These are phyloP conservation scores for Malus orientalis DNA, from an alignment of 306 rosid genomes.

Conservation along the genomic window DNA sequence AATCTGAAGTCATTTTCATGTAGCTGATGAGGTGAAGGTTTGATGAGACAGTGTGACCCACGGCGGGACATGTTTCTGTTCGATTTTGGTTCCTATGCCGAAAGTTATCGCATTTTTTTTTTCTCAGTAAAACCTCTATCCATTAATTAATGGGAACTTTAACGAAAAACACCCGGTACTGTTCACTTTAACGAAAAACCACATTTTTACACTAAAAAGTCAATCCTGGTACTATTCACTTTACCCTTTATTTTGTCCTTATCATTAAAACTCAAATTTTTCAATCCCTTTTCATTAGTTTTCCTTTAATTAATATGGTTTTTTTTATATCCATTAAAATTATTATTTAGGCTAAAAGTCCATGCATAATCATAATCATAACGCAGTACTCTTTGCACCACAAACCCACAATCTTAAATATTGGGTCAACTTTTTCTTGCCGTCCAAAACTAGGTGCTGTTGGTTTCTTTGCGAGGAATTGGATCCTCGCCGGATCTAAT, in stretches of 20 bases:
- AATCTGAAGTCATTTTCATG: constrained; percentile 30
- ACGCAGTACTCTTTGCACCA: background rate
- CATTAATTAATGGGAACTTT: background rate
- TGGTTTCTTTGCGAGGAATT: background rate
- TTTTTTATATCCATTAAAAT: background rate
- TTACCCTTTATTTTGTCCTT: too few species aligned
- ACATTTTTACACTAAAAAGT: too few species aligned
- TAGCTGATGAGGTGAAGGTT: background rate
- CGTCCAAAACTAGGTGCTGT: background rate
- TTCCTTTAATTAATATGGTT: too few species aligned
- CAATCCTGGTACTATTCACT: too few species aligned
- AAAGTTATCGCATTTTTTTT: background rate
- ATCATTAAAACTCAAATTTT: too few species aligned
- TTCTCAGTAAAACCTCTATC: background rate
- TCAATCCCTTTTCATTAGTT: too few species aligned
- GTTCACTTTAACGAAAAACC: too few species aligned
- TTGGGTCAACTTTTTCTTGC: background rate
- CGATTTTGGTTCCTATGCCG: background rate
- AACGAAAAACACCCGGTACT: too few species aligned
- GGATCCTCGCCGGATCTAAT: too few species aligned
- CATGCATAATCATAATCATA: background rate
- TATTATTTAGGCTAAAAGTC: too few species aligned
- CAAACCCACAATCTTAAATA: background rate
- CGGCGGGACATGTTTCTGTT: background rate
- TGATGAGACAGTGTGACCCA: constrained; percentile 10